phyloP scores from a whole-genome alignment of 179 eudicot species.

The Vitellaria paradoxa region DNA sequence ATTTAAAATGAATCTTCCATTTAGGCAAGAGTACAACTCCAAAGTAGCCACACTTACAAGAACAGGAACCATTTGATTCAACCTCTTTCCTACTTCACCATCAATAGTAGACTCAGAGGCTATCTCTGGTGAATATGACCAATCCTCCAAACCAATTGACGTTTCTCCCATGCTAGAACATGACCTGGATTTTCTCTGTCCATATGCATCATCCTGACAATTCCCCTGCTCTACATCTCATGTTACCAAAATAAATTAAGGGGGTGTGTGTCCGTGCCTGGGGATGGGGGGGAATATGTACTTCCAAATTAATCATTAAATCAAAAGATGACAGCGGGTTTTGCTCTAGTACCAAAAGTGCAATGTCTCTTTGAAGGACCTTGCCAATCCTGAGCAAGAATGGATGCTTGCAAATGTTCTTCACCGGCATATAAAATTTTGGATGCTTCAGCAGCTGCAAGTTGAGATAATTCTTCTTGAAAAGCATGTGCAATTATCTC shows the following conservation, averaged over 20 bases:
- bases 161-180: slow-evolving; percentile 24
- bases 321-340: background rate
- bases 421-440: slow-evolving; percentile 26
- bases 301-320: background rate
- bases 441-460: slow-evolving; percentile 40
- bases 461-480: slow-evolving; percentile 53
- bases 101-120: slow-evolving; percentile 48
- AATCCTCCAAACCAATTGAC: slow-evolving; percentile 17
- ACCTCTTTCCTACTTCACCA: slow-evolving; percentile 68
- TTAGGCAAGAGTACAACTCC: background rate
- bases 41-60: slow-evolving; percentile 47
- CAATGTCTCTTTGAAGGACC: slow-evolving; percentile 30
- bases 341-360: slow-evolving; percentile 10
- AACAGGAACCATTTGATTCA: slow-evolving; percentile 61
- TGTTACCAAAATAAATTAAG: slow-evolving; percentile 13
- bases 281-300: background rate
- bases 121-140: slow-evolving; percentile 39
- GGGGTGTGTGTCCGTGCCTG: too few species aligned
- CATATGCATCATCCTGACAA: slow-evolving; percentile 20
- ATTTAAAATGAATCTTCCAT: background rate
- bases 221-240: slow-evolving; percentile 27
- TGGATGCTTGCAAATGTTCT: slow-evolving; percentile 33
- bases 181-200: slow-evolving; percentile 14
- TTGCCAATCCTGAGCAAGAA: slow-evolving; percentile 58
- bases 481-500: slow-evolving; percentile 57